A percentile compares a stretch with the other conserved stretches of the same genome.
Conservation (phyloP, 805 yeast genomes). For the Pichia membranifaciens region DNA sequence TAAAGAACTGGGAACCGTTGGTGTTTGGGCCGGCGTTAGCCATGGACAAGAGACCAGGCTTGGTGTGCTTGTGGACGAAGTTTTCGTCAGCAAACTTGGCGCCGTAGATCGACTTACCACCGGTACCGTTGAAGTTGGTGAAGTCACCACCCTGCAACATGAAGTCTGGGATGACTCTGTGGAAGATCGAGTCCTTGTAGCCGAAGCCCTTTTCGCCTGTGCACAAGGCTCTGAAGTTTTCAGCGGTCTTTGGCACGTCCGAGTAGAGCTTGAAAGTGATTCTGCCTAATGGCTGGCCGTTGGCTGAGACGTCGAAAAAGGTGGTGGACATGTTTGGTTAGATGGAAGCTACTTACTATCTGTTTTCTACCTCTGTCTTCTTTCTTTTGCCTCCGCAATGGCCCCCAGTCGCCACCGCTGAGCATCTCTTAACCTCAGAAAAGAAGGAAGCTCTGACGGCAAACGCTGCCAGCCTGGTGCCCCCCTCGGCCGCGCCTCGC, state of each 20-base stretch:
- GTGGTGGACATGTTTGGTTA: conserved; percentile 38
- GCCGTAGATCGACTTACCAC: conserved; percentile 87
- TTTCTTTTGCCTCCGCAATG: too few relatives aligned
- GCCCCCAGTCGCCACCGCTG: too few relatives aligned
- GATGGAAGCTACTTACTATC: too few relatives aligned
- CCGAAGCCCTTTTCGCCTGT: conserved; percentile 96
- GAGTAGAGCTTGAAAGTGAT: conserved; percentile 83
- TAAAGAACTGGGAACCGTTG: conserved; percentile 87
- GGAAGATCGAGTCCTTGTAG: conserved; percentile 82
- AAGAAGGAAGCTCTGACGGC: too few relatives aligned
- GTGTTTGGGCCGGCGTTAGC: conserved; percentile 93
- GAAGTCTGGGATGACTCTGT: conserved; percentile 94
- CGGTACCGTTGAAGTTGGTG: conserved; percentile 82
- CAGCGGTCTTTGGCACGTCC: conserved; percentile 82
- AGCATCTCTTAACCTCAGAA: too few relatives aligned
- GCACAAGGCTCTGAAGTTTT: conserved; percentile 73
- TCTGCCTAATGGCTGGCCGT: conserved; percentile 40
- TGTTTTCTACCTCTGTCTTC: too few relatives aligned
- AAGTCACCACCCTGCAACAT: conserved; percentile 96
- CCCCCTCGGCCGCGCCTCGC: too few relatives aligned
- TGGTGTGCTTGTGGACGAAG: conserved; percentile 67
- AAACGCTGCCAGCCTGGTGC: too few relatives aligned
- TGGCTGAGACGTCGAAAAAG: conserved; percentile 39
- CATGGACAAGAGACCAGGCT: conserved; percentile 82
- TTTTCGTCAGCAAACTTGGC: conserved; percentile 55